phyloP scores from a whole-genome alignment of 441 rosid species.

The Macaranga tanarius region DNA sequence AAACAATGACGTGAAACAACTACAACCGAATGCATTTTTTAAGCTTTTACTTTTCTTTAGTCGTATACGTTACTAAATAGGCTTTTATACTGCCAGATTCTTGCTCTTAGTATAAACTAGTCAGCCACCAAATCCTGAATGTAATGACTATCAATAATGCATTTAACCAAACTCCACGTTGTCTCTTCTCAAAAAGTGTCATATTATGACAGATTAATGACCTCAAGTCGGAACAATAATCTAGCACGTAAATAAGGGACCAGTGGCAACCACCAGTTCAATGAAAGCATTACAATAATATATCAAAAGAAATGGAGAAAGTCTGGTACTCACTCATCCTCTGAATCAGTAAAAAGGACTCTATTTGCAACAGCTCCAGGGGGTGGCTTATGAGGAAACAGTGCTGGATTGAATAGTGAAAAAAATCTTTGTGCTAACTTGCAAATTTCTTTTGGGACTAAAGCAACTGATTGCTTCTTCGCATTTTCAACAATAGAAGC shows the following conservation, averaged over 20 bases:
- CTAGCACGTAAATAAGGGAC: neutral
- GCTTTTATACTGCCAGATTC: neutral
- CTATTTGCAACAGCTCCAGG: constrained; percentile 69
- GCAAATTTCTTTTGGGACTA: constrained; percentile 87
- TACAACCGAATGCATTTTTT: neutral
- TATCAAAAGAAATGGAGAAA: constrained; percentile 21
- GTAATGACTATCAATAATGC: neutral
- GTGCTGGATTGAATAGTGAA: constrained; percentile 61
- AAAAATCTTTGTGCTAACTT: constrained; percentile 66
- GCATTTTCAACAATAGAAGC: constrained; percentile 82
- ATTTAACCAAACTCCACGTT: constrained; percentile 1
- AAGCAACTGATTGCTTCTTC: constrained; percentile 82
- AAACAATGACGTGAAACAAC: neutral
- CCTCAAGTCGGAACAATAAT: constrained; percentile 11
- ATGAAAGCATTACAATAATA: neutral
- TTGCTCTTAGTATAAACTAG: neutral
- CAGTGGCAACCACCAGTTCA: neutral
- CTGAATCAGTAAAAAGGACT: constrained; percentile 89
- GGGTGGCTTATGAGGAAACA: constrained; percentile 96
- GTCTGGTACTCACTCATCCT: constrained; percentile 82
- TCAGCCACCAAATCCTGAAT: neutral
- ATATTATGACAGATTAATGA: constrained; percentile 5
- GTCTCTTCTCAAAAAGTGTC: neutral
- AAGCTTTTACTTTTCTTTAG: neutral
- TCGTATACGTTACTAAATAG: neutral